These are phyloP conservation scores for Amphirosellinia nigrospora DNA, from an alignment of 495 filamentous ascomycete genomes.

Conservation along the genomic window DNA sequence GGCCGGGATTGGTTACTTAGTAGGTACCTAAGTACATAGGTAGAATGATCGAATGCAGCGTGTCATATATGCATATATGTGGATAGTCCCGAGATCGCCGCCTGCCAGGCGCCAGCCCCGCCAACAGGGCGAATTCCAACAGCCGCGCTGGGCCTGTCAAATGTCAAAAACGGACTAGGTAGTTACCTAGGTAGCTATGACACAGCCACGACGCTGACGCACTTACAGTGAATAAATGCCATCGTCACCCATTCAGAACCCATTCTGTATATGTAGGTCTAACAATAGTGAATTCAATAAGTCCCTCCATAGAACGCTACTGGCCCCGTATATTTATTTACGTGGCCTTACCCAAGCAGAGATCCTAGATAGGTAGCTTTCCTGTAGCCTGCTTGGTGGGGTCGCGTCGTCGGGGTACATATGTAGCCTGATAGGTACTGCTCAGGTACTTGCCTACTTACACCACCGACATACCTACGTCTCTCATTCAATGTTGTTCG, in stretches of 20 bases:
- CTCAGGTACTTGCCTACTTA: neutral
- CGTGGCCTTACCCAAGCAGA: constrained; percentile 12
- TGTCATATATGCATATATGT: too few relatives aligned
- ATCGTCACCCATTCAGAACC: neutral
- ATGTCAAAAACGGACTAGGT: neutral
- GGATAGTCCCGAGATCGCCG: neutral
- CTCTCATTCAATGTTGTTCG: neutral
- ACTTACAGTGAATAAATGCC: neutral
- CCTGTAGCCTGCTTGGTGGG: constrained; percentile 5
- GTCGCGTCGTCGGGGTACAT: constrained; percentile 1
- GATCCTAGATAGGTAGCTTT: neutral
- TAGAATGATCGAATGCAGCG: too few relatives aligned
- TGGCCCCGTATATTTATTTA: neutral
- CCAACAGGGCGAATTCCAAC: neutral
- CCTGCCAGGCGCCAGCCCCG: neutral
- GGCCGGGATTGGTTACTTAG: too few relatives aligned
- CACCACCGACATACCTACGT: neutral
- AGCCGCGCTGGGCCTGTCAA: neutral
- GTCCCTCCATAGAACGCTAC: too few relatives aligned
- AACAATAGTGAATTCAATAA: neutral
- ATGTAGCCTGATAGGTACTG: neutral
- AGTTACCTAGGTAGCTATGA: neutral
- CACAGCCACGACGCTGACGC: constrained; percentile 23
- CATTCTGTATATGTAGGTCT: too few relatives aligned
- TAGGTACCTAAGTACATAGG: too few relatives aligned